These are phyloP conservation scores for Anthracocystis setariae DNA, from an alignment of 1,284 basidiomycete species.

Conservation along the genomic window DNA sequence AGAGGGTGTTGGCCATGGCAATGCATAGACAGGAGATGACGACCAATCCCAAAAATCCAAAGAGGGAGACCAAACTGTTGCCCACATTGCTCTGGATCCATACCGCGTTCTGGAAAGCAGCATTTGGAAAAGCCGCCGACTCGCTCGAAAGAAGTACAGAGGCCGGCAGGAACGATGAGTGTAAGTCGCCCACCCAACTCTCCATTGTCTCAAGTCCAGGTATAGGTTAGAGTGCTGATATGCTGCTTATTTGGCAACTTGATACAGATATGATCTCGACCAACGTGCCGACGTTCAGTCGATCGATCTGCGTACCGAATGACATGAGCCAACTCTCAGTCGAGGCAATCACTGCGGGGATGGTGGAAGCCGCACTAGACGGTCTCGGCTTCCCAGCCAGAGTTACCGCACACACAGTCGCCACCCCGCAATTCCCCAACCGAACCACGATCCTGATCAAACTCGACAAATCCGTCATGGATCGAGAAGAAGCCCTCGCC, in stretches of 20 bases:
- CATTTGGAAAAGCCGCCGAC: constrained; percentile 92
- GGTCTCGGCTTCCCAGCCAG: constrained; percentile 93
- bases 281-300: constrained; percentile 90
- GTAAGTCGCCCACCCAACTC: constrained; percentile 72
- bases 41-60: constrained; percentile 55
- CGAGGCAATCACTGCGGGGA: constrained; percentile 94
- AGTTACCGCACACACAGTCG: constrained; percentile 94
- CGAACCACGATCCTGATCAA: constrained; percentile 67
- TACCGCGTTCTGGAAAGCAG: constrained; percentile 85
- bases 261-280: constrained; percentile 98
- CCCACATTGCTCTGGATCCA: constrained; percentile 65
- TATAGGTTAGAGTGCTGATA: too few species aligned
- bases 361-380: constrained; percentile 96
- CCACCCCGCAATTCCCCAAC: constrained; percentile 80
- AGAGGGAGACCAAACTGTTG: constrained; percentile 61
- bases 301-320: constrained; percentile 89
- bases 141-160: constrained; percentile 94
- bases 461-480: constrained; percentile 61
- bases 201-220: not conserved
- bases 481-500: constrained; percentile 58
- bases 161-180: constrained; percentile 83
- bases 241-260: too few species aligned
- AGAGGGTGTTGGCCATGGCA: constrained; percentile 46
- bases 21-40: constrained; percentile 56
- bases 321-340: constrained; percentile 94